Evolutionary conservation across 345 rosid species (phyloP).

Genomic region (Corchorus olitorius): DNA sequence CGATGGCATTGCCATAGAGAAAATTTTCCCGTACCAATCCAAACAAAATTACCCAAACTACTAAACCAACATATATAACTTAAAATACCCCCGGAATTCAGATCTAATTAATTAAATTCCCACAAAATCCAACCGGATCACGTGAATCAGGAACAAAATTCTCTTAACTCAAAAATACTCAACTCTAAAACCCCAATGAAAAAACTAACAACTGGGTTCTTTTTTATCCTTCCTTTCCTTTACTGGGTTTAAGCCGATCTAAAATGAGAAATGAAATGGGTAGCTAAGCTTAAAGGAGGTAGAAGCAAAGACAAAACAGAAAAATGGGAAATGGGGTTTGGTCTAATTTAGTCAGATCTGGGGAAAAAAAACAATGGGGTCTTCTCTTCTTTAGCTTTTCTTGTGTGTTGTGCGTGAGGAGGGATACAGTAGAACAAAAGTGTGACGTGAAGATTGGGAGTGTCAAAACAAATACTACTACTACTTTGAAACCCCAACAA

Average conservation of each 20-base stretch:
- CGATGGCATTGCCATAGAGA: slow-evolving; percentile 80
- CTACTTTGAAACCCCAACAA: background rate
- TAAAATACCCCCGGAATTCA: slow-evolving; percentile 12
- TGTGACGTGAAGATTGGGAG: slow-evolving; percentile 26
- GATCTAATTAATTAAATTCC: slow-evolving; percentile 26
- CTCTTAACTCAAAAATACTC: background rate
- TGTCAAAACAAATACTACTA: slow-evolving; percentile 10
- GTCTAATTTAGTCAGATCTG: slow-evolving; percentile 37
- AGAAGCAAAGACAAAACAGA: background rate
- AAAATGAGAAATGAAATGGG: slow-evolving; percentile 2
- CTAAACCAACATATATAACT: slow-evolving; percentile 21
- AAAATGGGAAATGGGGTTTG: slow-evolving; percentile 20
- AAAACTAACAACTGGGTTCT: background rate
- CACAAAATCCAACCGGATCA: slow-evolving; percentile 24
- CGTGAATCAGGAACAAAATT: slow-evolving; percentile 12
- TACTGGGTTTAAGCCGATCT: background rate
- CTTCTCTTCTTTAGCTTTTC: slow-evolving; percentile 6
- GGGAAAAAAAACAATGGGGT: slow-evolving; percentile 21
- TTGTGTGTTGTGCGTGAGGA: slow-evolving; percentile 3
- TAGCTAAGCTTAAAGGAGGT: background rate
- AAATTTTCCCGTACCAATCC: slow-evolving; percentile 6
- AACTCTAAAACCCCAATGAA: background rate
- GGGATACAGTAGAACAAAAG: background rate
- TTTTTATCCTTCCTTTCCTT: background rate
- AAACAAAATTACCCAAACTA: background rate